Evolutionary conservation across 768 basidiomycete genomes (phyloP), one percentile per base, ranked within the genome.

Genomic region (Boletus reticulatus): DNA sequence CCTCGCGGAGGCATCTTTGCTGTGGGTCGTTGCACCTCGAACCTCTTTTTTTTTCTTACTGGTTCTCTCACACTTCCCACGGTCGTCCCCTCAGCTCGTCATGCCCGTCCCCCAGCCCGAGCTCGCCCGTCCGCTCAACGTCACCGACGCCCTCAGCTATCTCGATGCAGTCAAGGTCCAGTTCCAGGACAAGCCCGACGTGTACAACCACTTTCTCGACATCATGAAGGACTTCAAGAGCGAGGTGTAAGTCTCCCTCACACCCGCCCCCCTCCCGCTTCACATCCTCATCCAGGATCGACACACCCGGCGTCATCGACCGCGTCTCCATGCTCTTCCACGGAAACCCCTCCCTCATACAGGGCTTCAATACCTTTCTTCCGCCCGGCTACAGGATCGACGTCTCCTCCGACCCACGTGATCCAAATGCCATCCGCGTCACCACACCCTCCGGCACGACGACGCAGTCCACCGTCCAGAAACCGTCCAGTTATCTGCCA

Each of bases 161-260:
- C 84, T 97, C 62, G 94, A 97, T 70, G 91, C 92, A 27, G 94
- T 97, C 76, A 97, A 96, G 78, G 79, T 84, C 42, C 90, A 94
- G 75, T 97, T 96, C 71, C 80, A 84, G 44, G 88, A 92, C 69
- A 85, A 87, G 70, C 94, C 94, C 19, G 92, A 94, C 65, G 93
- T 96, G 27, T 97, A 97, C 79, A 96, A 97, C 70, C 82, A 88
- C 61, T 94, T 94, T 68, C 73, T 95, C 72, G 93, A 96, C 71
- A 95, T 97, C 68, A 97, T 97, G 97, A 98, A 98, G 78, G 95
- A 98, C 70, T 99, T 99, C 73, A 99, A 99, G 77, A 92, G 93
- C 66, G 92, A 96, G 75, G 78, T 76, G 91, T 94, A 72, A 76
- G 92, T 82, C 31, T 4, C 13, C 19, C 3, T 39, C n/a, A 6